These are phyloP conservation scores for Panus rudis DNA, from an alignment of 768 basidiomycete species.

Conservation along the genomic window DNA sequence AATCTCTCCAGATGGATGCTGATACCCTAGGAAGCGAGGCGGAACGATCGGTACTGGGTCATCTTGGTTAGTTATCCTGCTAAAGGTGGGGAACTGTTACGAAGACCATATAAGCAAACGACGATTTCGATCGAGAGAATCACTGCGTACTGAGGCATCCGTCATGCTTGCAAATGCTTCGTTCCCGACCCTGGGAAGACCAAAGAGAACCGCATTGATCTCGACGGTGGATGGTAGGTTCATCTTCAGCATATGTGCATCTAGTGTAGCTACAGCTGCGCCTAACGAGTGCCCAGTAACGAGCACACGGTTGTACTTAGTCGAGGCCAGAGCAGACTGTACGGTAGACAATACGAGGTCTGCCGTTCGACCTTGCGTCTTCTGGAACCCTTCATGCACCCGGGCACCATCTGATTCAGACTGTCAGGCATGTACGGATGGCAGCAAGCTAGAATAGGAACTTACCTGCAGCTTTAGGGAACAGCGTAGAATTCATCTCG, in stretches of 20 bases:
- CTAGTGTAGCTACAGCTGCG: conserved; percentile 26
- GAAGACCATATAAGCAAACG: background rate
- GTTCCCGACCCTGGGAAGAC: conserved; percentile 27
- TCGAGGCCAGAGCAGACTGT: conserved; percentile 15
- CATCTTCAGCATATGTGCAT: conserved; percentile 24
- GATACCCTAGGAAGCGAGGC: conserved; percentile 35
- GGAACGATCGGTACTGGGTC: conserved; percentile 32
- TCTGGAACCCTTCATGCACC: conserved; percentile 23
- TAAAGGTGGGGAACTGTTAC: conserved; percentile 25
- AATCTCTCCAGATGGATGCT: conserved; percentile 34
- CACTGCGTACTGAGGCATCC: conserved; percentile 15
- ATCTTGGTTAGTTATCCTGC: conserved; percentile 47
- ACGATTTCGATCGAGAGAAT: background rate
- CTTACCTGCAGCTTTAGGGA: conserved; percentile 23
- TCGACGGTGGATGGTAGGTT: conserved; percentile 17
- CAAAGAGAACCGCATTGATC: conserved; percentile 21
- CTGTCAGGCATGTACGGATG: background rate
- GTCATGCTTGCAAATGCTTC: conserved; percentile 24
- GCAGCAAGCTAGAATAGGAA: background rate
- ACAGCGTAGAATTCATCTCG: conserved; percentile 32
- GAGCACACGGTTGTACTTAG: conserved; percentile 21
- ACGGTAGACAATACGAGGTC: conserved; percentile 21
- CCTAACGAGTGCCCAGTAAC: conserved; percentile 25
- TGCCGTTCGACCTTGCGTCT: conserved; percentile 21
- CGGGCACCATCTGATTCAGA: conserved; percentile 11